These are phyloP conservation scores for Arxiozyma heterogenica DNA, from an alignment of 1,139 yeast species.

Conservation along the genomic window DNA sequence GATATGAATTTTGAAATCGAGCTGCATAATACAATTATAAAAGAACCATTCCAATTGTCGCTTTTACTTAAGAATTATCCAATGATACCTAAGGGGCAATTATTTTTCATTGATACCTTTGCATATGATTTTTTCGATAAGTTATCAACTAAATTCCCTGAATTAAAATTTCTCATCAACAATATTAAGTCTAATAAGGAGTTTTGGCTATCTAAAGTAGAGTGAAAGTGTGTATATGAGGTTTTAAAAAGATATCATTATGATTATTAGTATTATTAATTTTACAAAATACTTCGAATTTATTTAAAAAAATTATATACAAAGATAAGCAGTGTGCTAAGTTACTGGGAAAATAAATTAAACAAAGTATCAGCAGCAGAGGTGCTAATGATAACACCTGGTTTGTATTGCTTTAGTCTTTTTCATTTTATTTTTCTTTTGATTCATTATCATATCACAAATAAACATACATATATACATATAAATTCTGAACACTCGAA, in stretches of 20 bases:
- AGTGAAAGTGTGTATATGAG: not conserved
- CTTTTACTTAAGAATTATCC: conserved; percentile 36
- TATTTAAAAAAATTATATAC: not conserved
- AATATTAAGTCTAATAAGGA: conserved; percentile 33
- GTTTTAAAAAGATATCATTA: not conserved
- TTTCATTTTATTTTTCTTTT: not conserved
- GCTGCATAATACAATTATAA: conserved; percentile 3
- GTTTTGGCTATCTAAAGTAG: conserved; percentile 33
- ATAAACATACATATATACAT: too few relatives aligned
- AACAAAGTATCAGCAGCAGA: not conserved
- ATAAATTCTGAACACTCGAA: too few relatives aligned
- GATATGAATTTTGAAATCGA: conserved; percentile 9
- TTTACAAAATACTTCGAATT: too few relatives aligned
- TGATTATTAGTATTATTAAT: not conserved
- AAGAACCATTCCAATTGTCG: conserved; percentile 6
- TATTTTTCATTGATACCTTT: conserved; percentile 74
- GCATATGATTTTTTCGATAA: conserved; percentile 68
- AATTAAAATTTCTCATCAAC: conserved; percentile 41
- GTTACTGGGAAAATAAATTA: not conserved
- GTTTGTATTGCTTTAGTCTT: not conserved
- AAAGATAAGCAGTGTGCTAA: not conserved
- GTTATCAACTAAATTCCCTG: conserved; percentile 50
- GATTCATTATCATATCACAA: too few relatives aligned
- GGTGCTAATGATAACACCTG: too few relatives aligned
- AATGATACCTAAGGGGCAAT: conserved; percentile 61